Evolutionary conservation across 2,329 filamentous ascomycete species (phyloP), one percentile per base, ranked within the genome.

Genomic region (Catunica adiposa): DNA sequence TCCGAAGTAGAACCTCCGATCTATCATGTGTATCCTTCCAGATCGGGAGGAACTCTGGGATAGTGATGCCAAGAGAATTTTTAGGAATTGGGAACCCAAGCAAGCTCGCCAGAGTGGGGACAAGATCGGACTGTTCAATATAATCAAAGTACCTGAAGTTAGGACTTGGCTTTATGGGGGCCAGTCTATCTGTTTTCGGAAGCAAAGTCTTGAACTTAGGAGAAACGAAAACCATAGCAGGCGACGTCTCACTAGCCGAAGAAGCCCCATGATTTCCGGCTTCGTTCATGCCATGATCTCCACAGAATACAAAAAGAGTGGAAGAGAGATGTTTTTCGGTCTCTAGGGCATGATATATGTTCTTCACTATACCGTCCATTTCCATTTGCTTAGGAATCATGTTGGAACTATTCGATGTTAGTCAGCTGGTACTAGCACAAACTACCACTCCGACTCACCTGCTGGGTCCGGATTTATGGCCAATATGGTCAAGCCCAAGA

Each of bases 201-300:
- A 73, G 67, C 2, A 78, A 69, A 0, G 89, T 89, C 63, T 77
- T 79, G 46, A 95, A 73, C 64, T 88, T 92, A 0, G 90, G 89
- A 1, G 89, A 92, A 60, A 94, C 79, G 66, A 98, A 97, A 20
- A 96, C 78, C 8, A 98, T 71, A 15, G 92, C 92, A 0, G 92
- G 84, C 0, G 90, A 96, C 1, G 92, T 97, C 71, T 98, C 92
- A 46, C 92, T 90, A 1, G 88, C 79, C 0, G 89, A 89, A 8
- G 90, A 96, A 40, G 90, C 92, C 29, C 92, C 92, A 66, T 98
- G 92, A 62, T 97, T 97, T 1, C 92, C 92, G 20, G 87, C 92
- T 62, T 97, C 90, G 62, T 97, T 98, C 92, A 98, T 98, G n/a
- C 92, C 92, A 65, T 98, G 92, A 63, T 98, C 94, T 56, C 92